Evolutionary conservation across 352 stramenopile genomes (phyloP), one percentile per base, ranked within the genome.

Genomic region (Phytophthora pistaciae): DNA sequence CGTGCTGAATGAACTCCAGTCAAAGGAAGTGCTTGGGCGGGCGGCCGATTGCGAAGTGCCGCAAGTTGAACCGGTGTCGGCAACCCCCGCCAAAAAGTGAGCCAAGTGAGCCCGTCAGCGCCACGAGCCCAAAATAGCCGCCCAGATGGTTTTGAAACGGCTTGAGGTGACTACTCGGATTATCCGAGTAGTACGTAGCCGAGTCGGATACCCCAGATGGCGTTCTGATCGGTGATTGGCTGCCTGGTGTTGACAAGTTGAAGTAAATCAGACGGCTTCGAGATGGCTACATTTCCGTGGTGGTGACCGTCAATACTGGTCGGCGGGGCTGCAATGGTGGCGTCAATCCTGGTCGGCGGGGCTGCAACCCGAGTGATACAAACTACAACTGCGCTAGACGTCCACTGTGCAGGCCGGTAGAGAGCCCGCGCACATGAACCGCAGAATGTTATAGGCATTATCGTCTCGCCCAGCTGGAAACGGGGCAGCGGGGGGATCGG

Each of bases 61-160:
- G 50, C 21, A 46, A 46, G 33, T 48, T 65, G 31, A 58, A 58
- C 21, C 49, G 59, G 50, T 71, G 48, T 61, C 57, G 36, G n/a
- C 57, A 70, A 60, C 64, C 31, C 29, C 38, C 52, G 10, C 13
- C 23, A 21, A 38, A 38, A 64, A 6, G 46, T 71, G 50, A 60
- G 64, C 64, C 31, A 68, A 68, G 44, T 64, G 60, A 66, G 36
- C 64, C 57, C 29, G 44, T 21, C 27, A 42, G 21, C 18, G 5
- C 13, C 40, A 33, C 29, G 20, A 70, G 4, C n/a, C 46, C 11
- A 70, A 70, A 74, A 69, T 73, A 73, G 44, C 29, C 31, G 58
- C 25, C 16, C 33, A 68, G 60, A 69, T 66, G 68, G 55, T 75
- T 63, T 71, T 60, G 40, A 71, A 75, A 72, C 65, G 56, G 33